Conservation (phyloP, 805 yeast genomes). For the Pichia thaimueangensis region DNA sequence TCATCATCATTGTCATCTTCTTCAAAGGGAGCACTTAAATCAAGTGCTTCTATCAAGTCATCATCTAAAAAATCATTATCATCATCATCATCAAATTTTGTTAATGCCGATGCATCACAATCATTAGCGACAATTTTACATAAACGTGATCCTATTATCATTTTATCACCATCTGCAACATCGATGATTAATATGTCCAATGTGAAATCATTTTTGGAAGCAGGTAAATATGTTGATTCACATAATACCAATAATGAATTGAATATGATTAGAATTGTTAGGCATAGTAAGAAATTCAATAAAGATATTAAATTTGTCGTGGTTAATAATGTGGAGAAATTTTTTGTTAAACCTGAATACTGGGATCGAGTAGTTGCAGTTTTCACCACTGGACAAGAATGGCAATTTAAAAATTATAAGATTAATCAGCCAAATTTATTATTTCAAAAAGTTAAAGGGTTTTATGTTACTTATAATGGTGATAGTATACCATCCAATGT, state of each 20-base stretch:
- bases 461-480: constrained; percentile 65
- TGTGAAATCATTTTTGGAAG: constrained; percentile 63
- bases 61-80: constrained; percentile 14
- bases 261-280: constrained; percentile 45
- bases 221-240: constrained; percentile 53
- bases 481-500: constrained; percentile 74
- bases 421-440: constrained; percentile 73
- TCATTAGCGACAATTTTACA: constrained; percentile 13
- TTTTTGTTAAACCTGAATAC: constrained; percentile 88
- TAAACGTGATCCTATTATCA: constrained; percentile 59
- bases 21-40: constrained; percentile 7
- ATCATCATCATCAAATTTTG: constrained; percentile 9
- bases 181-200: constrained; percentile 60
- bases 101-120: neutral
- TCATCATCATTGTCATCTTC: constrained; percentile 15
- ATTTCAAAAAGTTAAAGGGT: constrained; percentile 82
- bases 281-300: constrained; percentile 52
- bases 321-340: constrained; percentile 82
- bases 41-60: constrained; percentile 8
- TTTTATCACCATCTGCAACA: constrained; percentile 76
- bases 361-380: constrained; percentile 97
- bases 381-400: constrained; percentile 92
- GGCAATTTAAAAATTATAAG: constrained; percentile 92
- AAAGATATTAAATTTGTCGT: constrained; percentile 59
- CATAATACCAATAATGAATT: constrained; percentile 21